Conservation (phyloP, 2,329 filamentous ascomycete species). For the Claviceps cyperi region DNA sequence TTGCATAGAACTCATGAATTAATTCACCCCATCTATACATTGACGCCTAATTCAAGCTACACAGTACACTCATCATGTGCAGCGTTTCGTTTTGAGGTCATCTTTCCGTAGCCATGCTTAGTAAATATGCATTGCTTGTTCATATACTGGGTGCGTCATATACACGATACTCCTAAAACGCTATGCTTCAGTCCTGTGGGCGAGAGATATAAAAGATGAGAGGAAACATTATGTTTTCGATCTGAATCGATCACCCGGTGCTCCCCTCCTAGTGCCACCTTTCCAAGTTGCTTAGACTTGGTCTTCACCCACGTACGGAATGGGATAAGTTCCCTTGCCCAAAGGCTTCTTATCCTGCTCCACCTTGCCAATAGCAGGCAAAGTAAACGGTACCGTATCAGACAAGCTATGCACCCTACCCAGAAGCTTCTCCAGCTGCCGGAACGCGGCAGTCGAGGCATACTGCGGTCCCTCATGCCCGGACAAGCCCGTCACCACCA, state of each 20-base stretch:
- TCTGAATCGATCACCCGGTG: too few species aligned
- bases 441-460: constrained; percentile 50
- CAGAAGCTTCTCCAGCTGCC: constrained; percentile 62
- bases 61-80: neutral
- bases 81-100: too few species aligned
- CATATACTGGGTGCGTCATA: neutral
- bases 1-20: neutral
- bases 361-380: constrained; percentile 9
- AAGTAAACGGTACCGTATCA: constrained; percentile 23
- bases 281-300: neutral
- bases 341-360: constrained; percentile 9
- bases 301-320: constrained; percentile 8
- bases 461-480: constrained; percentile 61
- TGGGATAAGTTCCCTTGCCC: constrained; percentile 12
- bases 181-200: too few species aligned
- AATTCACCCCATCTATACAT: neutral
- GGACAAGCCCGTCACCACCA: constrained; percentile 44
- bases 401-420: constrained; percentile 48
- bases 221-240: too few species aligned
- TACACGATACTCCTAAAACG: too few species aligned
- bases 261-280: too few species aligned
- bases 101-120: too few species aligned
- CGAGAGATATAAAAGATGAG: too few species aligned
- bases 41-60: neutral
- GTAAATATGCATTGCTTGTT: neutral